phyloP scores from a whole-genome alignment of 2,329 filamentous ascomycete genomes.

The Zymoseptoria brevis region DNA sequence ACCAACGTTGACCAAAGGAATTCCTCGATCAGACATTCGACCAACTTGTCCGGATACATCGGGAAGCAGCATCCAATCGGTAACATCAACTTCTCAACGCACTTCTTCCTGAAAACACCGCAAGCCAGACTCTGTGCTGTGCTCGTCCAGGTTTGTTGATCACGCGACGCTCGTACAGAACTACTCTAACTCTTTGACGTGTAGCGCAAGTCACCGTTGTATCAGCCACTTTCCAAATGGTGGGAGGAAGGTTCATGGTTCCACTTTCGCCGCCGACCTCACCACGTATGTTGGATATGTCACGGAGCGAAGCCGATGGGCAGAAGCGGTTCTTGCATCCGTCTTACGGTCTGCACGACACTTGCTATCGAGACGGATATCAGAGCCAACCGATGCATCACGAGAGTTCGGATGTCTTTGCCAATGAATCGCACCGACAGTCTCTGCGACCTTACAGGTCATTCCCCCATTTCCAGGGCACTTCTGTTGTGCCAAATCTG shows the following conservation, averaged over 20 bases:
- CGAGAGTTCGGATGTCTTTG: neutral
- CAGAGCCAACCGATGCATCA: neutral
- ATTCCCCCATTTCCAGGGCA: slow-evolving; percentile 36
- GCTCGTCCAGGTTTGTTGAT: neutral
- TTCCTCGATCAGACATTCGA: too few relatives aligned
- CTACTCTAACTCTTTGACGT: neutral
- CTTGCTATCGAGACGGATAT: slow-evolving; percentile 3
- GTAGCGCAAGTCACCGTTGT: neutral
- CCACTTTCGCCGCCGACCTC: slow-evolving; percentile 44
- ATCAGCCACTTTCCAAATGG: slow-evolving; percentile 17
- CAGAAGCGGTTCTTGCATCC: slow-evolving; percentile 32
- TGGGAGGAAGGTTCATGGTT: slow-evolving; percentile 40
- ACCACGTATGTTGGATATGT: slow-evolving; percentile 44
- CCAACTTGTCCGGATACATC: too few relatives aligned
- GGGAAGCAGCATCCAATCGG: neutral
- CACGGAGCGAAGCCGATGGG: slow-evolving; percentile 36
- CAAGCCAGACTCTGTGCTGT: neutral
- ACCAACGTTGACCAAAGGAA: too few relatives aligned
- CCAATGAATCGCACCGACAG: slow-evolving; percentile 20
- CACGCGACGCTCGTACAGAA: neutral
- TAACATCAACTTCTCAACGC: neutral
- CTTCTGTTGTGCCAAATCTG: slow-evolving; percentile 5
- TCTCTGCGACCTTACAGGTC: slow-evolving; percentile 37
- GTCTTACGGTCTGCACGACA: slow-evolving; percentile 27
- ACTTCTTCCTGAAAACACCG: neutral